phyloP scores from a whole-genome alignment of 495 filamentous ascomycete genomes.

The Neurospora pannonica region DNA sequence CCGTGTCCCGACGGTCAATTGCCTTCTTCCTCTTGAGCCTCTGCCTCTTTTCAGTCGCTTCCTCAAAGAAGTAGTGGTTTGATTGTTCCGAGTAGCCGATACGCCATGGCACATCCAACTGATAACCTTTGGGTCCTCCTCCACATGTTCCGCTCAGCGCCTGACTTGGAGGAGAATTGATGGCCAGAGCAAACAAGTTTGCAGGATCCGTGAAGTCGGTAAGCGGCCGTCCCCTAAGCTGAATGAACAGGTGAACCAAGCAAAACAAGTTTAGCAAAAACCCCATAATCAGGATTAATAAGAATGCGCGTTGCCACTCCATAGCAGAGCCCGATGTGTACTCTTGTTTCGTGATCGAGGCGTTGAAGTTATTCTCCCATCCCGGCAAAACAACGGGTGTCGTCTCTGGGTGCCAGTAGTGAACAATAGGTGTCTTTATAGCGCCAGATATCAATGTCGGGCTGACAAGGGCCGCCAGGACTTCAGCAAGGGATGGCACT shows the following conservation, averaged over 20 bases:
- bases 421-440: slow-evolving; percentile 41
- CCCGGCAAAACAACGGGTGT: slow-evolving; percentile 14
- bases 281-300: slow-evolving; percentile 4
- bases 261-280: slow-evolving; percentile 9
- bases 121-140: slow-evolving; percentile 42
- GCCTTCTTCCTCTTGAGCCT: background rate
- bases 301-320: slow-evolving; percentile 47
- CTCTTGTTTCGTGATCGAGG: slow-evolving; percentile 44
- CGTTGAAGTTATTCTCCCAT: slow-evolving; percentile 45
- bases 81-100: slow-evolving; percentile 33
- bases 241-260: slow-evolving; percentile 17
- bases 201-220: slow-evolving; percentile 66
- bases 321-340: slow-evolving; percentile 53
- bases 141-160: slow-evolving; percentile 54
- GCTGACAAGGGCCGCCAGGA: slow-evolving; percentile 55
- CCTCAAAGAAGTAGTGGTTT: slow-evolving; percentile 35
- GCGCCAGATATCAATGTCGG: slow-evolving; percentile 51
- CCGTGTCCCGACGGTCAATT: background rate
- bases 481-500: slow-evolving; percentile 56
- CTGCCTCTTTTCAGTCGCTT: slow-evolving; percentile 6
- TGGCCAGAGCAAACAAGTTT: slow-evolving; percentile 58
- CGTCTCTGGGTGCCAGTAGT: slow-evolving; percentile 37
- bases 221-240: background rate
- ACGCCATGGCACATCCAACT: slow-evolving; percentile 51
- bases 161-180: slow-evolving; percentile 54